These are phyloP conservation scores for Wickerhamomyces hampshirensis DNA, from an alignment of 805 yeast species.

Conservation along the genomic window DNA sequence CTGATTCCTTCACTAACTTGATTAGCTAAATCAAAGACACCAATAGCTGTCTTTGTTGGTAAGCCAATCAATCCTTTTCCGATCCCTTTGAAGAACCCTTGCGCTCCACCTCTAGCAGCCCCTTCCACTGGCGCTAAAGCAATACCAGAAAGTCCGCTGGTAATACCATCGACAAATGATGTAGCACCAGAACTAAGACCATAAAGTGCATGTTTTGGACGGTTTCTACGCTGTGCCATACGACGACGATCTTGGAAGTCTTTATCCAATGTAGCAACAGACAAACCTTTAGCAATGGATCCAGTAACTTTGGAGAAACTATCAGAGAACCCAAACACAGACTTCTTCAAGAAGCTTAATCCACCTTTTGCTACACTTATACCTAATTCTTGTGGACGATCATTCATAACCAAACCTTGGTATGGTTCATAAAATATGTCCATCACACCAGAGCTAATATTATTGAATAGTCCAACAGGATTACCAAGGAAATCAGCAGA, in stretches of 20 bases:
- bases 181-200: constrained; percentile 85
- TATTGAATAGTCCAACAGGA: constrained; percentile 94
- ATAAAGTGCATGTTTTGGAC: constrained; percentile 78
- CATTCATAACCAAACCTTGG: constrained; percentile 90
- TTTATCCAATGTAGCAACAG: constrained; percentile 84
- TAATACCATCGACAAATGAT: constrained; percentile 78
- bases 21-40: constrained; percentile 86
- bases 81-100: constrained; percentile 88
- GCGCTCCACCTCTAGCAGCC: constrained; percentile 81
- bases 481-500: constrained; percentile 96
- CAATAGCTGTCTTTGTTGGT: constrained; percentile 96
- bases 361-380: constrained; percentile 96
- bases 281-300: constrained; percentile 87
- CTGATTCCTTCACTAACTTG: constrained; percentile 92
- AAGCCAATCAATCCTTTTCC: constrained; percentile 94
- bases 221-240: constrained; percentile 67
- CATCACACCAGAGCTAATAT: constrained; percentile 89
- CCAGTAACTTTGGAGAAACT: constrained; percentile 91
- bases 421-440: constrained; percentile 97
- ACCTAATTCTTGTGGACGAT: constrained; percentile 93
- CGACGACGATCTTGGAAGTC: constrained; percentile 81
- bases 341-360: constrained; percentile 85
- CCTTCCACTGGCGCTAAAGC: constrained; percentile 92
- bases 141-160: constrained; percentile 86
- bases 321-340: constrained; percentile 92